A percentile compares a stretch with the other conserved stretches of the same genome.
These are phyloP conservation scores for Medicago truncatula DNA, from an alignment of 306 rosid species.

Conservation along the genomic window DNA sequence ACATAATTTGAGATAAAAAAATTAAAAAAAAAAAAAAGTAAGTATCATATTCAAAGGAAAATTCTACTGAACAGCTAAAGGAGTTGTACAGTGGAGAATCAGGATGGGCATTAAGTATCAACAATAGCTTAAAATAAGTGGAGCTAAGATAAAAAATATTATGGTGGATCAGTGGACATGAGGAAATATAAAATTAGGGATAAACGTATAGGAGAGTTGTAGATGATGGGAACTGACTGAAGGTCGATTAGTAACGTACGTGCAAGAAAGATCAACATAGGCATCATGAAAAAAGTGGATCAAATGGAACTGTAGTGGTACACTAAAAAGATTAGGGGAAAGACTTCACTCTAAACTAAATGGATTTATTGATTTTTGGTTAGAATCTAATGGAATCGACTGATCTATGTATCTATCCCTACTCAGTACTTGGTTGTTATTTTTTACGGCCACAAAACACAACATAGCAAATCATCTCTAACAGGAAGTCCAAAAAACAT, in stretches of 20 bases:
- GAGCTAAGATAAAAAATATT: slow-evolving; percentile 19
- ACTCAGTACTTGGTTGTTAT: not conserved
- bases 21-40: too few relatives aligned
- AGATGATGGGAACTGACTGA: not conserved
- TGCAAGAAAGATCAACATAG: slow-evolving; percentile 7
- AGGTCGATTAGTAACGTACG: not conserved
- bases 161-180: not conserved
- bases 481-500: slow-evolving; percentile 23
- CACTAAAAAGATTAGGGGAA: not conserved
- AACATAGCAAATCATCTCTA: slow-evolving; percentile 5
- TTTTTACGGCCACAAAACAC: not conserved
- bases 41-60: too few relatives aligned
- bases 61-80: too few relatives aligned
- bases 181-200: not conserved
- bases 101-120: too few relatives aligned
- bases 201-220: not conserved
- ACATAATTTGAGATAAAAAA: too few relatives aligned
- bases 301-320: not conserved
- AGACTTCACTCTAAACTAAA: not conserved
- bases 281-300: not conserved
- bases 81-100: too few relatives aligned
- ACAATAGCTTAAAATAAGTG: not conserved
- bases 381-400: not conserved
- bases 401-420: not conserved
- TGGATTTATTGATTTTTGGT: not conserved